Evolutionary conservation across 2,329 filamentous ascomycete species (phyloP).

Genomic region (Aspergillus uvarum): DNA sequence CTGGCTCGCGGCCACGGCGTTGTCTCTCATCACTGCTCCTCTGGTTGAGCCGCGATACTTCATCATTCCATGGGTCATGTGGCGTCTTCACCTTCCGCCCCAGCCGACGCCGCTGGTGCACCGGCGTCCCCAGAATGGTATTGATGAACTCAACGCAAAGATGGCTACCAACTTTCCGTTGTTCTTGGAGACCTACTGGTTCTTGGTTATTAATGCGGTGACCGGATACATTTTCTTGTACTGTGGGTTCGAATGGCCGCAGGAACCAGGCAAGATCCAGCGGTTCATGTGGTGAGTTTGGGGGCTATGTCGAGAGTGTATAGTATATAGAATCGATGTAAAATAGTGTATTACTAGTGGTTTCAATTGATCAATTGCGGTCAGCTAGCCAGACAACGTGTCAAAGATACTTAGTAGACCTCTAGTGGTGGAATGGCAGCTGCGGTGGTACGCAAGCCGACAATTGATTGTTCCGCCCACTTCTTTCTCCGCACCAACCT

Average conservation of each 20-base stretch:
- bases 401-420: too few relatives aligned
- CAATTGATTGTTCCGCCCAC: neutral
- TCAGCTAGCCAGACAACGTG: too few relatives aligned
- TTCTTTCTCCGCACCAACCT: neutral
- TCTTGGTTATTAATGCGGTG: slow-evolving; percentile 44
- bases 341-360: neutral
- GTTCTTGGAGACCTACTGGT: slow-evolving; percentile 58
- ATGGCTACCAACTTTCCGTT: slow-evolving; percentile 30
- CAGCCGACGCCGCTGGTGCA: slow-evolving; percentile 35
- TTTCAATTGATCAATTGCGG: neutral
- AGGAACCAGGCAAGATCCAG: slow-evolving; percentile 51
- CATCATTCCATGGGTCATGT: slow-evolving; percentile 91
- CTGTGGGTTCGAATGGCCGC: slow-evolving; percentile 27
- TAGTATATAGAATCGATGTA: neutral
- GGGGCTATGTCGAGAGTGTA: neutral
- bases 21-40: slow-evolving; percentile 83
- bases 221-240: slow-evolving; percentile 32
- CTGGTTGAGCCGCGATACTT: slow-evolving; percentile 96
- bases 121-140: slow-evolving; percentile 24
- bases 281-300: slow-evolving; percentile 64
- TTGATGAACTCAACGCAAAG: slow-evolving; percentile 27
- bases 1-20: slow-evolving; percentile 67
- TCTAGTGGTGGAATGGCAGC: too few relatives aligned
- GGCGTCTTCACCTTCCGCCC: slow-evolving; percentile 73
- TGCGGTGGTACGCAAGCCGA: neutral